Evolutionary conservation across 2,329 filamentous ascomycete genomes (phyloP).

Genomic region (Penicillium decumbens): DNA sequence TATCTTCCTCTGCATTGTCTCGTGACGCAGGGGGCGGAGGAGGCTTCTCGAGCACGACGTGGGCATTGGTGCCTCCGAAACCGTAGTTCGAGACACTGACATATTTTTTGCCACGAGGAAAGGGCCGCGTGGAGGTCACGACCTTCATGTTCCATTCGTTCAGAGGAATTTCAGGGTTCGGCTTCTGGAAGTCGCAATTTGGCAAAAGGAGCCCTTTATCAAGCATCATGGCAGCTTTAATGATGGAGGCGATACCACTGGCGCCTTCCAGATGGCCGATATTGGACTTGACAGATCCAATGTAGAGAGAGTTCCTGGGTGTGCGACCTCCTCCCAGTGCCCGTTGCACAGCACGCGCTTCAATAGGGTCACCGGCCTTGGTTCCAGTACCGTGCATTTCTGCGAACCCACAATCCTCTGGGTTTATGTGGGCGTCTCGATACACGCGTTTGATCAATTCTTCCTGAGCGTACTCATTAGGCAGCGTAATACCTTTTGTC

Average conservation of each 20-base stretch:
- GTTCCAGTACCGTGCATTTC: constrained; percentile 39
- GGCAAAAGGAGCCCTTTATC: constrained; percentile 25
- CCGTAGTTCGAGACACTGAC: constrained; percentile 28
- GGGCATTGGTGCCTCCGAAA: constrained; percentile 29
- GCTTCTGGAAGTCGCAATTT: constrained; percentile 26
- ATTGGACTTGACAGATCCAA: constrained; percentile 27
- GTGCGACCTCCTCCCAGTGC: constrained; percentile 16
- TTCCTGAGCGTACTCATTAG: constrained; percentile 36
- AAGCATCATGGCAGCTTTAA: constrained; percentile 29
- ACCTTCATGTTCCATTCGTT: constrained; percentile 25
- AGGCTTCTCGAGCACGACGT: constrained; percentile 23
- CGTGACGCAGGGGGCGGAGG: constrained; percentile 5
- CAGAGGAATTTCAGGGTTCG: constrained; percentile 28
- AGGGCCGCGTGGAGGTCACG: constrained; percentile 20
- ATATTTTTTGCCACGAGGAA: constrained; percentile 27
- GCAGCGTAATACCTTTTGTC: constrained; percentile 42
- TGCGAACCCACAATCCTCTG: constrained; percentile 26
- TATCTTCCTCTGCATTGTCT: constrained; percentile 9
- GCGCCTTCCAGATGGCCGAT: constrained; percentile 35
- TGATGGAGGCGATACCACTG: constrained; percentile 29
- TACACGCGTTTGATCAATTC: constrained; percentile 38
- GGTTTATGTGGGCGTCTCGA: constrained; percentile 30
- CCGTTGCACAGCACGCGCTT: constrained; percentile 28
- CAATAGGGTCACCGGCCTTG: constrained; percentile 56
- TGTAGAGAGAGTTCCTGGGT: constrained; percentile 18